A percentile compares a stretch with the other conserved stretches of the same genome.
Evolutionary conservation across 73 alveolate species (phyloP).

Genomic region (Stentor coeruleus): DNA sequence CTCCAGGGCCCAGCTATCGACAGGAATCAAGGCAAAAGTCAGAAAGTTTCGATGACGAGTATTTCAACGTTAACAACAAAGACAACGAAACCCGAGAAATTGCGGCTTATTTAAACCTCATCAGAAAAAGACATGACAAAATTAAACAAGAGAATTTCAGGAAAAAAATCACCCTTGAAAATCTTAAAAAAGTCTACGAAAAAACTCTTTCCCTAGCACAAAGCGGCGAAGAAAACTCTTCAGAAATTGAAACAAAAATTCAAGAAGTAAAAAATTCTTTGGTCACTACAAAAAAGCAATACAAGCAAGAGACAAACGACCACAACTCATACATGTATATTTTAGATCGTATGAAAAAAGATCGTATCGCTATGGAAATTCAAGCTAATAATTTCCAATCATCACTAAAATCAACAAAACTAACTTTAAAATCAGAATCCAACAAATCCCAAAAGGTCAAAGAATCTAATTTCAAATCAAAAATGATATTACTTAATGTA

Average conservation of each 20-base stretch:
- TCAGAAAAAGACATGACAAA: conserved; percentile 23
- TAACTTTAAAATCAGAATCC: conserved; percentile 40
- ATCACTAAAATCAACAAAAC: conserved; percentile 39
- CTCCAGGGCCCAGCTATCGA: background rate
- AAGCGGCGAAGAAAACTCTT: background rate
- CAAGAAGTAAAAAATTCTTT: conserved; percentile 43
- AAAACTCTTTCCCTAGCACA: background rate
- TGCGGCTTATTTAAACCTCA: background rate
- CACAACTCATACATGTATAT: conserved; percentile 59
- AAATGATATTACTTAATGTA: conserved; percentile 53
- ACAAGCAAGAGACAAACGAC: conserved; percentile 57
- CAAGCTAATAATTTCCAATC: conserved; percentile 49
- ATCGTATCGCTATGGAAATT: conserved; percentile 55
- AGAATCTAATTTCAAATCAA: conserved; percentile 55
- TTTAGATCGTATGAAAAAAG: conserved; percentile 75
- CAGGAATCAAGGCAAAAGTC: background rate
- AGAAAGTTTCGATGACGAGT: background rate
- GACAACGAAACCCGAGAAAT: conserved; percentile 28
- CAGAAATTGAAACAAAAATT: background rate
- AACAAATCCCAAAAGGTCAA: conserved; percentile 58
- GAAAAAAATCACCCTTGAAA: background rate
- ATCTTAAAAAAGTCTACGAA: background rate
- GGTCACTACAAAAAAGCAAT: conserved; percentile 42
- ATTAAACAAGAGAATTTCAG: background rate
- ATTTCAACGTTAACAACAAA: background rate